Percentiles rank a stretch among this genome's conserved stretches.
phyloP scores from a whole-genome alignment of 345 rosid genomes.

The Eucalyptus melliodora region DNA sequence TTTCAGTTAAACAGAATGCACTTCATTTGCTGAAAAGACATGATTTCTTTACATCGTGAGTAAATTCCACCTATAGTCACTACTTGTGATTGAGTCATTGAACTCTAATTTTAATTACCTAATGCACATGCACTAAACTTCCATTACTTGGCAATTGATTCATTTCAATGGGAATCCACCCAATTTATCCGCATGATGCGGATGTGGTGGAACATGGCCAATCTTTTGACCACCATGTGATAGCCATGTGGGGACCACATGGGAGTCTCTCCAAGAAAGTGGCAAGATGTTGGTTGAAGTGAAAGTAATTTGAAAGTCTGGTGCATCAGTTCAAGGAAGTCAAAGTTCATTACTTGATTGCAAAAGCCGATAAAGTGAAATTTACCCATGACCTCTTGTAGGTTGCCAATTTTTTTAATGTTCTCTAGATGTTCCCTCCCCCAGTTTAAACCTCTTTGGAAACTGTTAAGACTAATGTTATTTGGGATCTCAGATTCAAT shows the following conservation, averaged over 20 bases:
- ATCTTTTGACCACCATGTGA: background rate
- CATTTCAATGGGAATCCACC: background rate
- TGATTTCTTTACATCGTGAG: background rate
- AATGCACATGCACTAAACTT: background rate
- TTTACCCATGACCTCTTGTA: background rate
- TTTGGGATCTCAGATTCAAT: constrained; percentile 7
- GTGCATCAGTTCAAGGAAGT: background rate
- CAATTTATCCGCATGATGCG: background rate
- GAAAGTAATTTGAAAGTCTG: background rate
- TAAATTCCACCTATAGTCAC: background rate
- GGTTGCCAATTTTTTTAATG: background rate
- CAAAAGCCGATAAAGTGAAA: background rate
- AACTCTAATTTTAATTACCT: background rate
- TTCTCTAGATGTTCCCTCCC: background rate
- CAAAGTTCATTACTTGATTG: background rate
- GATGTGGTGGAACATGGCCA: background rate
- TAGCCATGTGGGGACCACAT: background rate
- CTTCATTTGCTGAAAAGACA: background rate
- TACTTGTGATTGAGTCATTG: background rate
- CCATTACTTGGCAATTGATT: background rate
- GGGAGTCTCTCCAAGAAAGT: background rate
- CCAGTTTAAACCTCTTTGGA: background rate
- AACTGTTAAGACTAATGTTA: background rate
- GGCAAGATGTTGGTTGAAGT: background rate
- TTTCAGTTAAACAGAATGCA: background rate